These are phyloP conservation scores for Apiospora malaysiana DNA, from an alignment of 2,329 filamentous ascomycete genomes.

Conservation along the genomic window DNA sequence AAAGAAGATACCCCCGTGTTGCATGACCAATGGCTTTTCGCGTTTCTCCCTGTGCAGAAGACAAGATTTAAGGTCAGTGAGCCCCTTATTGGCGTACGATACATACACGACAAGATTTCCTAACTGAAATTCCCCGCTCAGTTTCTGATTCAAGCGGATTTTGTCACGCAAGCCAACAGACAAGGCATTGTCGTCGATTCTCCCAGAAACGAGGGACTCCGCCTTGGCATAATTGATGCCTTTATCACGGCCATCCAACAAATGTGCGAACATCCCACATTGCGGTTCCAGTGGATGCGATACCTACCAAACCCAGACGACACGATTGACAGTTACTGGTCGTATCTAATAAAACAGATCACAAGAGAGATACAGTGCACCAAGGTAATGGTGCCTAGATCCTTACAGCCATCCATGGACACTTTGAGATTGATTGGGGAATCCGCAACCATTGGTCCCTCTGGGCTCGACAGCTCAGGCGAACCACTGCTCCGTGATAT, in stretches of 20 bases:
- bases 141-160: conserved; percentile 58
- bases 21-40: conserved; percentile 46
- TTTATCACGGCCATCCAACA: conserved; percentile 47
- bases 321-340: background rate
- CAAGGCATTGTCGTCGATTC: conserved; percentile 48
- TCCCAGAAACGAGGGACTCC: conserved; percentile 45
- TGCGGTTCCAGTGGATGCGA: conserved; percentile 52
- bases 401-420: background rate
- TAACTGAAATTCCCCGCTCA: conserved; percentile 26
- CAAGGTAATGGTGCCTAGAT: background rate
- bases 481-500: background rate
- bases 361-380: background rate
- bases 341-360: background rate
- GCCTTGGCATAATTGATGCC: conserved; percentile 42
- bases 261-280: conserved; percentile 44
- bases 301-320: conserved; percentile 33
- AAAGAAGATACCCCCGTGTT: conserved; percentile 38
- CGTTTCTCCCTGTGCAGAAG: conserved; percentile 50
- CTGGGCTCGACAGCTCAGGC: background rate
- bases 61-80: conserved; percentile 41
- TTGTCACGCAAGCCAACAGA: conserved; percentile 52
- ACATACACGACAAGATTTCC: background rate
- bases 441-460: background rate
- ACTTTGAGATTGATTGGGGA: background rate
- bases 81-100: background rate